Evolutionary conservation across 78 protist genomes (phyloP).

Genomic region (Guillardia theta): DNA sequence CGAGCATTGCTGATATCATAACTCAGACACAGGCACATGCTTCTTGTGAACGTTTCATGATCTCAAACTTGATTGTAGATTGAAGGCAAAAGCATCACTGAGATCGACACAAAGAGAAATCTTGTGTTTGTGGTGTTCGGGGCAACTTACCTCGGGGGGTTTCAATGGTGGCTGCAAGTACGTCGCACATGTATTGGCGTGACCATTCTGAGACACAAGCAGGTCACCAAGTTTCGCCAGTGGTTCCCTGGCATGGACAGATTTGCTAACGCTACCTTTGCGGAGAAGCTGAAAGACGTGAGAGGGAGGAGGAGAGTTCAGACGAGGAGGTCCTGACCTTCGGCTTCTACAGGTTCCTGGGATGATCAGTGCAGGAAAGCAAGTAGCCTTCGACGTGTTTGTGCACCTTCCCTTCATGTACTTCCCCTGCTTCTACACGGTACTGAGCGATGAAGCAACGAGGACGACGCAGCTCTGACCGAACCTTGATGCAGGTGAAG

Average conservation of each 20-base stretch:
- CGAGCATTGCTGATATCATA: neutral
- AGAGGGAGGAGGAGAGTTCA: neutral
- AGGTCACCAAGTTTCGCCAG: conserved; percentile 6
- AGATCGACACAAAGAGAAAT: neutral
- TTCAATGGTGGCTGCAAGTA: conserved; percentile 33
- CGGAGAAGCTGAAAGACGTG: conserved; percentile 22
- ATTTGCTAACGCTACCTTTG: neutral
- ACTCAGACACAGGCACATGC: neutral
- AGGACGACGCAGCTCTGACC: neutral
- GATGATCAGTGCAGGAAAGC: neutral
- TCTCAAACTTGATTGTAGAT: neutral
- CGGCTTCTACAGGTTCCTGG: neutral
- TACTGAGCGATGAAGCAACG: neutral
- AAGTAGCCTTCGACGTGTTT: neutral
- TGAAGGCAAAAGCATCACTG: neutral
- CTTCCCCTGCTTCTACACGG: conserved; percentile 2
- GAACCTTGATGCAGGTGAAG: neutral
- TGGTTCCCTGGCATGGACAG: conserved; percentile 36
- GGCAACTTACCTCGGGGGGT: neutral
- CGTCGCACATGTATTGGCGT: no score
- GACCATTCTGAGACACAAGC: no score
- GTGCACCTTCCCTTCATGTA: conserved; percentile 33
- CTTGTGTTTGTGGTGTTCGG: neutral
- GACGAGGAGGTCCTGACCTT: neutral
- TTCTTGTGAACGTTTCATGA: neutral